Base-by-base conservation (phyloP, 2,329 filamentous ascomycete genomes). In the Botrytis pseudocinerea region DNA sequence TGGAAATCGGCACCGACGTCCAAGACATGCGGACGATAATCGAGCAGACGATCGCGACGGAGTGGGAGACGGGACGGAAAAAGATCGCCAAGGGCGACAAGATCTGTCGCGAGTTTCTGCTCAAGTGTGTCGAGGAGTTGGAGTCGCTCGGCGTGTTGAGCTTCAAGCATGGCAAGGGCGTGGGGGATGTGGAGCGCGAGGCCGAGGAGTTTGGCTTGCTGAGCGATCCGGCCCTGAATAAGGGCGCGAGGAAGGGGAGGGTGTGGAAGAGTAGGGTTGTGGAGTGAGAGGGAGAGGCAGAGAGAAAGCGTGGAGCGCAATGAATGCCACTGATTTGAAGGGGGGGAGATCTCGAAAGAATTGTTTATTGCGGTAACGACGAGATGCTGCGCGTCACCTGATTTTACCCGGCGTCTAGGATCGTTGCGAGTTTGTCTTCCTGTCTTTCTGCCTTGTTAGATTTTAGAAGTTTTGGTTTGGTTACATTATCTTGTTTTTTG, bases 221-320 rank as follows among this genome's bases (percentile, higher is more conserved):
- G 16, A 64, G 62, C 32, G 62, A 46, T 44, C 62, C 38, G 2
- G 62, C 62, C 6, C 28, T 64, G 42, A 64, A 64, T 25, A 25
- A 18, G 8, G 38, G 1, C 10, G 40, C 62, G 8, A 42, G 28
- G 28, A 42, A 16, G 14, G 62, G 62, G n/a, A 64, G 38, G 14
- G n/a, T 64, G 25, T 64, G 62, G 62, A 64, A 64, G 62, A 61
- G 59, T 61, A 61, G 59, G 22, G 38, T 61, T 16, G 38, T 61
- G 14, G 35, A 35, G 35, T 61, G 28, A 59, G 54, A 8, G n/a
- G 28, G 4, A 1, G 28, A 46, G 32, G 32, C 32, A 32, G 32
- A 32, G 32, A 4, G 32, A 32, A 32, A 32, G 32, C 4, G 32
- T 32, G 32, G 2, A 32, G 4, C 32, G 32, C 32, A 32, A 32